Base-by-base conservation (phyloP, 2,329 filamentous ascomycete species). In the Fusarium haematococcum region DNA sequence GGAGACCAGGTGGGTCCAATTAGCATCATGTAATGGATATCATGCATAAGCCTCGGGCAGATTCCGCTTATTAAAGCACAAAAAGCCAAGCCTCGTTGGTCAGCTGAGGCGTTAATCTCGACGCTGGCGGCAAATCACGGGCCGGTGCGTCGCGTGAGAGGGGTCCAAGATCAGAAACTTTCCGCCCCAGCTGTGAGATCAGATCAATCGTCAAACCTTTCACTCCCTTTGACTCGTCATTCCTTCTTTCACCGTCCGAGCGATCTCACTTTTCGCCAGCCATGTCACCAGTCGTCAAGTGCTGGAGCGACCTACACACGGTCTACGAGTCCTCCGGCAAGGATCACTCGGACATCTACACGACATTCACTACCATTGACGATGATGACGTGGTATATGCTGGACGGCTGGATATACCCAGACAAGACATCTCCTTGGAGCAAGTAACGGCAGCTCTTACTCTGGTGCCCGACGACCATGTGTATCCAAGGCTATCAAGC, bases 1-100 rank as follows among this genome's bases (percentile, higher is more conserved):
- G 20, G 14, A 45, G 43, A 18, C 43, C 43, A 30, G 3, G 48
- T 52, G 48, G 48, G 48, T 27, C 48, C 14, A 30, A 11, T 30
- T 10, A 48, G 11, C 16, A 50, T 50, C 9, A 50, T 50, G 45
- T n/a, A 52, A 30, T 18, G 8, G 10, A 52, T 30, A 30, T 30
- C 48, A 52, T 52, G 48, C 48, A 52, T n/a, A 52, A 52, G 18
- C 8, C 48, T 52, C 48, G 48, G 48, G 16, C 48, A 52, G 25
- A 52, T 56, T 56, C 32, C 52, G 52, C 52, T 56, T 56, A 56
- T 56, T 56, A 56, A 56, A 56, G 52, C 52, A 20, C 32, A 56
- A 56, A 56, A 35, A 56, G 52, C 52, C 32, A 56, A 56, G 52
- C 52, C 52, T 35, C 52, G 32, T 33, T 56, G 52, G 52, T 56